Percentiles rank a stretch among this genome's conserved stretches.
These are phyloP conservation scores for Cardamine resedifolia DNA, from an alignment of 345 rosid genomes.

Conservation along the genomic window DNA sequence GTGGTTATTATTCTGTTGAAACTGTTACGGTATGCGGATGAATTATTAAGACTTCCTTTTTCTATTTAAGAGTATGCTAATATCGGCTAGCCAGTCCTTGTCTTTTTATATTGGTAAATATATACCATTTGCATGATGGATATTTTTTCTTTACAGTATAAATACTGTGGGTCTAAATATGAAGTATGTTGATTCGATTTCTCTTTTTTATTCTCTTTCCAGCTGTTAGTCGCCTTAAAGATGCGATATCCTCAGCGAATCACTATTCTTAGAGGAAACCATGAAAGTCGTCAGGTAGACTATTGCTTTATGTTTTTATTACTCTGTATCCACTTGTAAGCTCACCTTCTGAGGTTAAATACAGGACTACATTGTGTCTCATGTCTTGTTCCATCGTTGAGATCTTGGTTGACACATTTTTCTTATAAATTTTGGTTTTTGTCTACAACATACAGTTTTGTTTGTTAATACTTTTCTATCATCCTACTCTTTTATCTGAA, in stretches of 20 bases:
- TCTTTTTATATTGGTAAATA: neutral
- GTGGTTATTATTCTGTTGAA: constrained; percentile 96
- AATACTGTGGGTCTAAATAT: constrained; percentile 6
- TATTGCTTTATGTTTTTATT: neutral
- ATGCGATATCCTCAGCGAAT: constrained; percentile 84
- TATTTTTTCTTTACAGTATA: neutral
- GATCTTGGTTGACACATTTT: neutral
- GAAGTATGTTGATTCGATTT: neutral
- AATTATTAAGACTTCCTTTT: neutral
- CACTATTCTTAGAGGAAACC: constrained; percentile 97
- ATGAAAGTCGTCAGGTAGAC: constrained; percentile 95
- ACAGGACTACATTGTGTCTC: neutral
- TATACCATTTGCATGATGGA: neutral
- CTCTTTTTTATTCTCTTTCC: constrained; percentile 30
- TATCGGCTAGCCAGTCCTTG: neutral
- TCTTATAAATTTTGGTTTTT: neutral
- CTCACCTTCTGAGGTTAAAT: constrained; percentile 12
- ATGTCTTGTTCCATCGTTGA: neutral
- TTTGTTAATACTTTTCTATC: neutral
- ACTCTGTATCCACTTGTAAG: neutral
- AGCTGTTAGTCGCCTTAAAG: constrained; percentile 88
- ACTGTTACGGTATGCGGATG: constrained; percentile 73
- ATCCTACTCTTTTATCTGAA: constrained; percentile 17
- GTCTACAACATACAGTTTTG: neutral
- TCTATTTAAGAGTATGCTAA: neutral